These are phyloP conservation scores for Spizellomyces sp. DNA, from an alignment of 192 early-diverging fungal genomes.

Conservation along the genomic window DNA sequence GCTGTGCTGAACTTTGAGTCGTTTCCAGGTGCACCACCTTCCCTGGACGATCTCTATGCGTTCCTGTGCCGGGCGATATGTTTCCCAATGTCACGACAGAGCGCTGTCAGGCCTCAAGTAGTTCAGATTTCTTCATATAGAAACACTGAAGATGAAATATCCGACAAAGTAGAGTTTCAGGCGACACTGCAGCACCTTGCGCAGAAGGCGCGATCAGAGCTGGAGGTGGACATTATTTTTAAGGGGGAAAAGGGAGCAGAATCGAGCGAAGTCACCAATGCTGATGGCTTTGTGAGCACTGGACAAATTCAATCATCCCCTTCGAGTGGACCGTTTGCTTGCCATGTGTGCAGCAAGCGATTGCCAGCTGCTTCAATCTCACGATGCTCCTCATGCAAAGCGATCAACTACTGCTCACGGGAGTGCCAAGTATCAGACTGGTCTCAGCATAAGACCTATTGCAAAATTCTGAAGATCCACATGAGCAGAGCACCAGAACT, in stretches of 20 bases:
- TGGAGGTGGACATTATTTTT: neutral
- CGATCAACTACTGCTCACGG: constrained; percentile 7
- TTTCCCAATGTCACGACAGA: constrained; percentile 15
- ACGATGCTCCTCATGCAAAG: constrained; percentile 9
- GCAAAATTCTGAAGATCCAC: neutral
- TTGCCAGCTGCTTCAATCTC: neutral
- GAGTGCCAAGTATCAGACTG: constrained; percentile 6
- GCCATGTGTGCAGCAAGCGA: constrained; percentile 2
- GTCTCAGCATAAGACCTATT: neutral
- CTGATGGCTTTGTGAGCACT: neutral
- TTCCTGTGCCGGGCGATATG: constrained; percentile 5
- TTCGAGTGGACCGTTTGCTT: neutral
- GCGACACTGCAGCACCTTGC: neutral
- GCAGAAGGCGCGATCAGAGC: neutral
- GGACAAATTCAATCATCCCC: neutral
- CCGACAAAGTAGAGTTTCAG: too few relatives aligned
- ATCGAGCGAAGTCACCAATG: neutral
- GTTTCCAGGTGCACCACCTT: neutral
- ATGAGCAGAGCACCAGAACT: neutral
- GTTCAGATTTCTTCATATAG: neutral
- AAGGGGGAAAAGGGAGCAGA: neutral
- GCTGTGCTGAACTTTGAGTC: constrained; percentile 7
- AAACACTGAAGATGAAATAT: neutral
- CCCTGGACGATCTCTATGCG: constrained; percentile 6
- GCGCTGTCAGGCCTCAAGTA: neutral